Evolutionary conservation across 169 alveolate genomes (phyloP).

Genomic region (Eimeria sp.): DNA sequence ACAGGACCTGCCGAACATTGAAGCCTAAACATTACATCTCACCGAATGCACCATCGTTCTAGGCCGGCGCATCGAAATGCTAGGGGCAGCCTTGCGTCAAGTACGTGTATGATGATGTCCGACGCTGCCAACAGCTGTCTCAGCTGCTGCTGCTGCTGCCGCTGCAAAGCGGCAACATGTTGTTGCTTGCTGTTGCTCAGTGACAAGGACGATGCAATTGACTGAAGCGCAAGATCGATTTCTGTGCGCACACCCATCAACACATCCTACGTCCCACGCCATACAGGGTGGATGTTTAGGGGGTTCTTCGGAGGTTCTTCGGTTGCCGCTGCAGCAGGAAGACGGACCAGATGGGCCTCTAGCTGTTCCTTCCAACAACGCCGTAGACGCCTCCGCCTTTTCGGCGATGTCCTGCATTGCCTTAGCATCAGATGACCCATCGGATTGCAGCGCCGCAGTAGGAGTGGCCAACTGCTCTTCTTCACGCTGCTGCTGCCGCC

Average conservation of each 20-base stretch:
- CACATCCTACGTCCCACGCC: neutral
- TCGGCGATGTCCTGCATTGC: neutral
- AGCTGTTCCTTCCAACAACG: conserved; percentile 16
- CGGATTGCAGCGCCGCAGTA: neutral
- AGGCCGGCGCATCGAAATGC: conserved; percentile 93
- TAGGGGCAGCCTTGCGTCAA: conserved; percentile 97
- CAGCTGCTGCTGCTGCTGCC: conserved; percentile 80
- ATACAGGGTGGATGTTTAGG: neutral
- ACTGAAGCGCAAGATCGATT: conserved; percentile 44
- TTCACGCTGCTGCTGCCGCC: conserved; percentile 65
- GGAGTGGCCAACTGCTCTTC: conserved; percentile 16
- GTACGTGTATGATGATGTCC: conserved; percentile 94
- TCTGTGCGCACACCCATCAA: conserved; percentile 3
- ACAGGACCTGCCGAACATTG: neutral
- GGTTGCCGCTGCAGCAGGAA: neutral
- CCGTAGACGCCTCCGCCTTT: conserved; percentile 25
- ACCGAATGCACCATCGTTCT: conserved; percentile 90
- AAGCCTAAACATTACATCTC: neutral
- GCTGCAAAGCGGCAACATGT: conserved; percentile 65
- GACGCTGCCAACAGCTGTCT: conserved; percentile 92
- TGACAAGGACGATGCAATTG: conserved; percentile 30
- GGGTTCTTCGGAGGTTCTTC: neutral
- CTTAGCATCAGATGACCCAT: neutral
- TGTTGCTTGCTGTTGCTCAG: conserved; percentile 52
- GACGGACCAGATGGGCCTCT: conserved; percentile 88